A percentile compares a stretch with the other conserved stretches of the same genome.
These are phyloP conservation scores for Aureobasidium lini DNA, from an alignment of 2,329 filamentous ascomycete species.

Conservation along the genomic window DNA sequence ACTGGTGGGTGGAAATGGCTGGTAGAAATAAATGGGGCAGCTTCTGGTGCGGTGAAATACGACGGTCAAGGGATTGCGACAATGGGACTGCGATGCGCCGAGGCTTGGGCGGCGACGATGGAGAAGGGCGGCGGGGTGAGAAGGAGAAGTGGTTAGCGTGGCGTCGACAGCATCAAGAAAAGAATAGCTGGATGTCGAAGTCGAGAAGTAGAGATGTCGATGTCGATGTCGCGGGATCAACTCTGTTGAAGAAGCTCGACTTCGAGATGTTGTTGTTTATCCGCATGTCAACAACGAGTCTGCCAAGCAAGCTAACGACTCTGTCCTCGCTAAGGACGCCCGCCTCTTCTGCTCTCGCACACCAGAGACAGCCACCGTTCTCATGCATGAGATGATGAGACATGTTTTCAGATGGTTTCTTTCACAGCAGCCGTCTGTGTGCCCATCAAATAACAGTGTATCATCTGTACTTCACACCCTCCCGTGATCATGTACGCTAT, in stretches of 20 bases:
- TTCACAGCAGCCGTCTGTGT: background rate
- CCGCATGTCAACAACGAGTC: slow-evolving; percentile 8
- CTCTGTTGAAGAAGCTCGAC: slow-evolving; percentile 4
- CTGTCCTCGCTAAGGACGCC: background rate
- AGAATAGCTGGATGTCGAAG: background rate
- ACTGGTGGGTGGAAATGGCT: background rate
- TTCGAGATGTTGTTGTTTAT: slow-evolving; percentile 8
- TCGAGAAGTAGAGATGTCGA: slow-evolving; percentile 4
- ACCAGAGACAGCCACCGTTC: background rate
- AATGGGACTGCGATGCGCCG: background rate
- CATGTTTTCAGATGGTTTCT: background rate
- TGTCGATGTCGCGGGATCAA: background rate
- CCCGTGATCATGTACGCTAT: background rate
- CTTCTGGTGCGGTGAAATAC: background rate
- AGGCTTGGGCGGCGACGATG: background rate
- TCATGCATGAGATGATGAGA: background rate
- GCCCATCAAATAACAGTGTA: background rate
- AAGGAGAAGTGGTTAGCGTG: background rate
- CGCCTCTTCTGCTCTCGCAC: background rate
- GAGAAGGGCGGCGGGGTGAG: background rate
- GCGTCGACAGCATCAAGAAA: slow-evolving; percentile 12
- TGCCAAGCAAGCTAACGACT: background rate
- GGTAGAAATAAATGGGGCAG: background rate
- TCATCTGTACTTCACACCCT: background rate
- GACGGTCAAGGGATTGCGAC: slow-evolving; percentile 2